Conservation (phyloP, 441 rosid genomes). For the Aleurites moluccanus region DNA sequence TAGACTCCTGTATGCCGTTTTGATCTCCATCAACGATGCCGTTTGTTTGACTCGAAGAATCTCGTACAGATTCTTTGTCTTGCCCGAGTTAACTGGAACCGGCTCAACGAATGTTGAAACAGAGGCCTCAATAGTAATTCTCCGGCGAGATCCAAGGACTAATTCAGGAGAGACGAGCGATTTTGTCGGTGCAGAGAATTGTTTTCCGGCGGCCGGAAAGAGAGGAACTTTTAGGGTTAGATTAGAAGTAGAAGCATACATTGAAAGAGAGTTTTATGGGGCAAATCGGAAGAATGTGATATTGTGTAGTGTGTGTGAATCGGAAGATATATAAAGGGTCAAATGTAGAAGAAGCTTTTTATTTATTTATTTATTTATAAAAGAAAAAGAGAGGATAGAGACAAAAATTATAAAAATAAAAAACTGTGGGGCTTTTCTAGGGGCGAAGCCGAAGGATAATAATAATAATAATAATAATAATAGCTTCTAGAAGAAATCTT, state of each 20-base stretch:
- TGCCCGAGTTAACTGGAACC: not conserved
- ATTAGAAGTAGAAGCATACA: not conserved
- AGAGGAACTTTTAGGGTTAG: not conserved
- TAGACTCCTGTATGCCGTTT: conserved; percentile 68
- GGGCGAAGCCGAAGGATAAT: no score
- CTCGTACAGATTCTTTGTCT: conserved; percentile 54
- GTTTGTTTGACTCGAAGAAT: conserved; percentile 58
- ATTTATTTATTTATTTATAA: not conserved
- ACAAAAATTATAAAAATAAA: no score
- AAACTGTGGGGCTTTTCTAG: no score
- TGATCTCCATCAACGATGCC: conserved; percentile 72
- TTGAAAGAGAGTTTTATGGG: conserved; percentile 11
- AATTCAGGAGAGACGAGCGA: not conserved
- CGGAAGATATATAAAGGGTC: not conserved
- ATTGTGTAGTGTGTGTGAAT: not conserved
- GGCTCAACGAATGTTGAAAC: conserved; percentile 18
- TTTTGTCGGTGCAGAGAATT: not conserved
- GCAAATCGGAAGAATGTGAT: not conserved
- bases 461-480: no score
- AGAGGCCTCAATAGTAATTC: conserved; percentile 10
- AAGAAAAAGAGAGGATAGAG: no score
- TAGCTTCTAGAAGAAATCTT: no score
- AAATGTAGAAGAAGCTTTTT: not conserved
- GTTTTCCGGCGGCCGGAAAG: not conserved
- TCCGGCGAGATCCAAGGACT: conserved; percentile 21